Evolutionary conservation across 2,329 filamentous ascomycete genomes (phyloP).

Genomic region (Diaporthe sp.): DNA sequence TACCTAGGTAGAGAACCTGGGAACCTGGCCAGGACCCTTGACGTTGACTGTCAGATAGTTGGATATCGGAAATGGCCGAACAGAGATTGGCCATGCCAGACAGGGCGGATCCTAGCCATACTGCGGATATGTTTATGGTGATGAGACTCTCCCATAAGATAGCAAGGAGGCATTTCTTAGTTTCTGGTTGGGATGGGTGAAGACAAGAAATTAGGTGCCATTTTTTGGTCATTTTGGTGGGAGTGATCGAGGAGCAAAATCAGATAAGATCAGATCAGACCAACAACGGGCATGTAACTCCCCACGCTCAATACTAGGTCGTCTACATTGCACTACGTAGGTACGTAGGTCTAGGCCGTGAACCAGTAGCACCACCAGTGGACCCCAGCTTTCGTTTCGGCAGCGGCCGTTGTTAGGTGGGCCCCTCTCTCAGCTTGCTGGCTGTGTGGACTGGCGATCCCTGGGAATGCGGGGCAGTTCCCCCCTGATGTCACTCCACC

Average conservation of each 20-base stretch:
- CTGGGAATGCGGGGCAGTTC: constrained; percentile 17
- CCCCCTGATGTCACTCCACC: constrained; percentile 30
- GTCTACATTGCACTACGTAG: not conserved
- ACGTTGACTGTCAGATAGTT: not conserved
- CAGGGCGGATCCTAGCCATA: not conserved
- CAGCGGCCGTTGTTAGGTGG: constrained; percentile 21
- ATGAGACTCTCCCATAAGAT: not conserved
- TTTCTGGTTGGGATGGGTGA: not conserved
- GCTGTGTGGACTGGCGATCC: not conserved
- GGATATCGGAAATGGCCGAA: not conserved
- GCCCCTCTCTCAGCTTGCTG: constrained; percentile 5
- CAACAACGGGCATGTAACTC: not conserved
- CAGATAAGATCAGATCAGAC: not conserved
- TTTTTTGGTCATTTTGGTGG: not conserved
- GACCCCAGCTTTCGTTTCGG: constrained; percentile 18
- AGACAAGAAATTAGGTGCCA: not conserved
- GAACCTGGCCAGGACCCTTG: not conserved
- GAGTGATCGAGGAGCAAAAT: not conserved
- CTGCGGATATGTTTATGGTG: not conserved
- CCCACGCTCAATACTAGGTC: not conserved
- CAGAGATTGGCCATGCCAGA: not conserved
- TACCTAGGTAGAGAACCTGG: not conserved
- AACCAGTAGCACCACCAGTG: not conserved
- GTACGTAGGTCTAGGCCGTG: not conserved
- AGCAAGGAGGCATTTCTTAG: not conserved